Percentiles rank a stretch among this genome's conserved stretches.
phyloP scores from a whole-genome alignment of 805 yeast species.

The Wickerhamomyces kurtzmanii region DNA sequence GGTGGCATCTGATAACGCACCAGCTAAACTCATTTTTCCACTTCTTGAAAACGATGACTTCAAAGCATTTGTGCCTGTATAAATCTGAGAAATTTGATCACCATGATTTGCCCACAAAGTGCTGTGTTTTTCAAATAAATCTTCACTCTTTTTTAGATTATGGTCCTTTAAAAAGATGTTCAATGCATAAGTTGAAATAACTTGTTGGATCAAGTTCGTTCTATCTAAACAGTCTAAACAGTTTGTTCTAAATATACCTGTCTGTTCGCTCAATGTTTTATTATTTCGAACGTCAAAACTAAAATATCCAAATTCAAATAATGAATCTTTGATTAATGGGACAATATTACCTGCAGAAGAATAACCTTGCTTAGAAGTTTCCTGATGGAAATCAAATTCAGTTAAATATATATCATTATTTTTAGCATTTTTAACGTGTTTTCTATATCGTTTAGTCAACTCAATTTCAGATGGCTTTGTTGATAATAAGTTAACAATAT shows the following conservation, averaged over 20 bases:
- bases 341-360: conserved; percentile 69
- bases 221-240: conserved; percentile 94
- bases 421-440: conserved; percentile 35
- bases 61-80: conserved; percentile 95
- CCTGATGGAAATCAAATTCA: conserved; percentile 89
- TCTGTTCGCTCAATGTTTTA: conserved; percentile 62
- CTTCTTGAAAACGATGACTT: conserved; percentile 90
- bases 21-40: conserved; percentile 95
- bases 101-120: conserved; percentile 98
- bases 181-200: conserved; percentile 64
- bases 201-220: conserved; percentile 84
- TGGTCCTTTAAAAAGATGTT: conserved; percentile 39
- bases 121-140: conserved; percentile 65
- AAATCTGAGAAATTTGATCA: conserved; percentile 89
- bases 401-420: conserved; percentile 43
- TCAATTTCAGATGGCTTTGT: conserved; percentile 72
- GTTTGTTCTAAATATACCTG: conserved; percentile 87
- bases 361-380: conserved; percentile 86
- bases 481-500: conserved; percentile 80
- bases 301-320: conserved; percentile 77
- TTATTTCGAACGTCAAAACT: conserved; percentile 50
- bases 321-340: conserved; percentile 51
- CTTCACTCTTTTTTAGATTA: conserved; percentile 27
- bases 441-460: conserved; percentile 54
- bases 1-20: conserved; percentile 94